These are phyloP conservation scores for Ettlia oleoabundans DNA, from an alignment of 139 green algal genomes.

Conservation along the genomic window DNA sequence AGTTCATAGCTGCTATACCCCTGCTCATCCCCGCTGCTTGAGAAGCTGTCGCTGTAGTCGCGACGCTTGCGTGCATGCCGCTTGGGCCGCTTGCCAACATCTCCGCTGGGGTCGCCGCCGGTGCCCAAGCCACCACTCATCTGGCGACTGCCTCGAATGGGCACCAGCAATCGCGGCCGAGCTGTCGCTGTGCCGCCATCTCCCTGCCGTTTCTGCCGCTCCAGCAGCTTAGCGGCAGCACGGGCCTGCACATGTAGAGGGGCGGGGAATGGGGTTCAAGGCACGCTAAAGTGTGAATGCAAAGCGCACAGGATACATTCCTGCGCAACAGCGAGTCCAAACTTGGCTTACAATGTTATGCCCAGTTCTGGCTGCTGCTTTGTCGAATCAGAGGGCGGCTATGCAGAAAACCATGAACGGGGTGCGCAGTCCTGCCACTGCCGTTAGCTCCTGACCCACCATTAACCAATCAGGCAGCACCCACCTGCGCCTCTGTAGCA, in stretches of 20 bases:
- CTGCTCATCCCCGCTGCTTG: constrained; percentile 4
- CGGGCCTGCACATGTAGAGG: constrained; percentile 1
- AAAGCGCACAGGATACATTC: too few relatives aligned
- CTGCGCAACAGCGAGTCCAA: too few relatives aligned
- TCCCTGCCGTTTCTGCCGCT: constrained; percentile 6
- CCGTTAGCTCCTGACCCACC: too few relatives aligned
- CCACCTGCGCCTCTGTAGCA: constrained; percentile 24
- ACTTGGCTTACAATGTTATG: too few relatives aligned
- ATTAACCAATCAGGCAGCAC: too few relatives aligned
- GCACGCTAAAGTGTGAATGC: too few relatives aligned
- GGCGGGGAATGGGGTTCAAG: too few relatives aligned
- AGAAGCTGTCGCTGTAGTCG: not conserved
- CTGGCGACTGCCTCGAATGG: constrained; percentile 19
- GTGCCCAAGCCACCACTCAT: not conserved
- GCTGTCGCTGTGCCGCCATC: not conserved
- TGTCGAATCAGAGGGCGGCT: too few relatives aligned
- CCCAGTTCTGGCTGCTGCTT: too few relatives aligned
- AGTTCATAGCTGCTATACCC: not conserved
- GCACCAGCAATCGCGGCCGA: not conserved
- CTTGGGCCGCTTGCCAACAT: not conserved
- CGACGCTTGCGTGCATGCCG: constrained; percentile 4
- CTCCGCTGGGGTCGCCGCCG: not conserved
- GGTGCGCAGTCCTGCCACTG: too few relatives aligned
- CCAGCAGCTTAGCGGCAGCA: constrained; percentile 12
- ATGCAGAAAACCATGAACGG: too few relatives aligned